Base-by-base conservation (phyloP, 768 basidiomycete genomes). In the Termitomyces sp. region DNA sequence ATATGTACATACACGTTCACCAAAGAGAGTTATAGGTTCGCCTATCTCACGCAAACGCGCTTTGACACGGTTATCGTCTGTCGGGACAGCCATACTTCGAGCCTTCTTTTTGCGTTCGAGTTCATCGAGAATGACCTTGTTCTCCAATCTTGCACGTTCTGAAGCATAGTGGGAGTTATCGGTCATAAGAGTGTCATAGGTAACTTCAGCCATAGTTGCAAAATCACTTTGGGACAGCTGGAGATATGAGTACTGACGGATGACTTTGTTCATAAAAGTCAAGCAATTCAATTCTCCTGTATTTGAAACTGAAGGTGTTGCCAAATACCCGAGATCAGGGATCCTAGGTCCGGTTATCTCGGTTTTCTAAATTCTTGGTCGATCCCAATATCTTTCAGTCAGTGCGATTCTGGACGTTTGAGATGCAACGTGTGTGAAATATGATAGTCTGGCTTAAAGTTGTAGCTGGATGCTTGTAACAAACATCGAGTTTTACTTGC, bases 51-150 rank as follows among this genome's bases (percentile, higher is more conserved):
- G 80, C 58, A 99, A 78, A 57, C 92, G 80, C 40, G 88, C 86
- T 68, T 89, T 90, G 66, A 99, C 97, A 63, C 90, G 87, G 66
- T 85, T 89, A 72, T 98, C 97, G 72, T 98, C 96, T 7, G 97
- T 99, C 8, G 97, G 97, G 10, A 98, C 94, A 7, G 95, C 97
- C 74, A 98, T 83, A 59, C 80, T 87, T 62, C 97, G 82, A 13
- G 95, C 90, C 66, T 93, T 89, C 79, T 97, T 97, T 81, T 96
- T 97, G 63, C 95, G 83, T 69, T 99, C 97, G n/a, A 99, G 85
- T 72, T 97, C 94, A 68, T 93, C 91, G 48, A 98, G 79, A 54
- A 98, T 85, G 62, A 88, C 88, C 66, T 89, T 86, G 76, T 94
- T 92, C 71, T 92, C 90, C 52, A 85, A 69, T 63, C 84, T 79